phyloP scores from a whole-genome alignment of 1,284 basidiomycete genomes.

The Leucocoprinus gongylophorus region DNA sequence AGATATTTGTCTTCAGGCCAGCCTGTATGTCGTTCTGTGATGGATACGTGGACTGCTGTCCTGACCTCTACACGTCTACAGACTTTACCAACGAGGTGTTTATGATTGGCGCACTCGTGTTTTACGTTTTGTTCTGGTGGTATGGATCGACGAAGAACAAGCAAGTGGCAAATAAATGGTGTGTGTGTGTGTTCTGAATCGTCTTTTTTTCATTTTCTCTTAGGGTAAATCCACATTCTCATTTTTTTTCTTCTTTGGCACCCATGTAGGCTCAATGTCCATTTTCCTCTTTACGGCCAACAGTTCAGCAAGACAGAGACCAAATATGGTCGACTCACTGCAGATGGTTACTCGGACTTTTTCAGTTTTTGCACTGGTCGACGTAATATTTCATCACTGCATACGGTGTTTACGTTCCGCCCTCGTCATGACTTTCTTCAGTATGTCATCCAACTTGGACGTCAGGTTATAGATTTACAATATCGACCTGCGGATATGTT shows the following conservation, averaged over 20 bases:
- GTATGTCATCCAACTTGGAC: slow-evolving; percentile 50
- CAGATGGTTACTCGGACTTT: slow-evolving; percentile 72
- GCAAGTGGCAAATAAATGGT: slow-evolving; percentile 54
- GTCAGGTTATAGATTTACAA: slow-evolving; percentile 67
- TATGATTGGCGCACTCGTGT: slow-evolving; percentile 45
- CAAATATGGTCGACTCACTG: slow-evolving; percentile 39
- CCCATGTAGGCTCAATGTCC: slow-evolving; percentile 45
- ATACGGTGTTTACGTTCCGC: slow-evolving; percentile 69
- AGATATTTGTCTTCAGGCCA: slow-evolving; percentile 72
- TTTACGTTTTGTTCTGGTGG: slow-evolving; percentile 49
- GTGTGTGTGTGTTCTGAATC: too few relatives aligned
- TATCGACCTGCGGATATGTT: slow-evolving; percentile 64
- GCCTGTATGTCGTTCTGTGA: slow-evolving; percentile 43
- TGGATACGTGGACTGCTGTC: slow-evolving; percentile 10
- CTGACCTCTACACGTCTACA: slow-evolving; percentile 17
- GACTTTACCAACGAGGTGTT: slow-evolving; percentile 63
- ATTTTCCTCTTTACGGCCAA: slow-evolving; percentile 46
- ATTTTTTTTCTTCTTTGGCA: not conserved
- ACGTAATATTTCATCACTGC: slow-evolving; percentile 66
- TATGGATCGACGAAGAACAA: slow-evolving; percentile 51
- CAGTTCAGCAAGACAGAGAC: slow-evolving; percentile 63
- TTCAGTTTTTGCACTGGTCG: slow-evolving; percentile 84
- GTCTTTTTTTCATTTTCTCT: too few relatives aligned
- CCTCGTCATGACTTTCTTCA: slow-evolving; percentile 81
- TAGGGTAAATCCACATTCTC: too few relatives aligned